These are phyloP conservation scores for Setaria viridis DNA, from an alignment of 202 grass and related monocot genomes.

Conservation along the genomic window DNA sequence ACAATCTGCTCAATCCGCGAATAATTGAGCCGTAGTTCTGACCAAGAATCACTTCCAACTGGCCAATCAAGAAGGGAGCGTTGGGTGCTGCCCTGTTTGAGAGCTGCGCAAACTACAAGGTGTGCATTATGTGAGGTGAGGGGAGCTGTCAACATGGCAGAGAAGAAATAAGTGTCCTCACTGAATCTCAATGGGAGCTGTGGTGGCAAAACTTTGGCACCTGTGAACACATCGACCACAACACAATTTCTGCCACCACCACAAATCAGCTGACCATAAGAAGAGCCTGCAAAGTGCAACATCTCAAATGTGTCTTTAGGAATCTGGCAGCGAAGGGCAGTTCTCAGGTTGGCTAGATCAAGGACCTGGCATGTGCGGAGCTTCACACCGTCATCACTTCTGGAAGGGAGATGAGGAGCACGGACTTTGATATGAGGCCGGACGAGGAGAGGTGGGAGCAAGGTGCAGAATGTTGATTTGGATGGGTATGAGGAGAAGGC, in stretches of 20 bases:
- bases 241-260: not conserved
- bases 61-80: conserved; percentile 45
- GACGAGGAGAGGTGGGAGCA: conserved; percentile 51
- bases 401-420: conserved; percentile 13
- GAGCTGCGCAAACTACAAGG: conserved; percentile 34
- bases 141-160: conserved; percentile 48
- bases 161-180: not conserved
- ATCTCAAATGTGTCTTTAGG: conserved; percentile 21
- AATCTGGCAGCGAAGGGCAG: conserved; percentile 5
- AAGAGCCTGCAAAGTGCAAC: conserved; percentile 51
- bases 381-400: not conserved
- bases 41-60: conserved; percentile 44
- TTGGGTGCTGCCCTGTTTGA: not conserved
- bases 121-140: conserved; percentile 46
- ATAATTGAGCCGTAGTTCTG: not conserved
- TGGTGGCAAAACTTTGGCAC: conserved; percentile 45
- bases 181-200: conserved; percentile 26
- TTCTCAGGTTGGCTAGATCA: conserved; percentile 28
- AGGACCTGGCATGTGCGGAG: conserved; percentile 34
- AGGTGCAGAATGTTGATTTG: conserved; percentile 29
- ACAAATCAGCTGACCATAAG: conserved; percentile 65
- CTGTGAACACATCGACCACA: conserved; percentile 54
- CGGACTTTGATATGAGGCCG: not conserved
- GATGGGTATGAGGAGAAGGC: conserved; percentile 25
- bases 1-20: conserved; percentile 27